Conservation (phyloP, 208 protist genomes). For the Lotmaria passim region DNA sequence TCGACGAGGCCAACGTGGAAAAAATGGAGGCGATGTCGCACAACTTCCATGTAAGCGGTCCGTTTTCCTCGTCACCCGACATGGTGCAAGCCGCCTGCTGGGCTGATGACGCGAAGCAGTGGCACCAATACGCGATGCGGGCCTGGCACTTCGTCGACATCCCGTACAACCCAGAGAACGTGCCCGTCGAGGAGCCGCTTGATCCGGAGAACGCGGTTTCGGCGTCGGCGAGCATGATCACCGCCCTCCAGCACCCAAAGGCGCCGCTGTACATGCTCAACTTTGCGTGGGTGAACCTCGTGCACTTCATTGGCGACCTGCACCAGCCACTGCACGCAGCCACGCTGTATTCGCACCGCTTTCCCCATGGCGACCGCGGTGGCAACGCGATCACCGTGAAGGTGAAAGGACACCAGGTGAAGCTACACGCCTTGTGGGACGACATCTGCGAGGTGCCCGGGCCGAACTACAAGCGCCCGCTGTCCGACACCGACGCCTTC, state of each 20-base stretch:
- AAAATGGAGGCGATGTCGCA: conserved; percentile 40
- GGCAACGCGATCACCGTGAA: conserved; percentile 67
- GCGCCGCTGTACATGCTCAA: conserved; percentile 52
- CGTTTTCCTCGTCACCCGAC: conserved; percentile 61
- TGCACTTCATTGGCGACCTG: conserved; percentile 87
- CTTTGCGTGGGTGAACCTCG: conserved; percentile 76
- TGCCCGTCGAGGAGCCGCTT: conserved; percentile 34
- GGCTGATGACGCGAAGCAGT: conserved; percentile 79
- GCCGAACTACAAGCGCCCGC: conserved; percentile 43
- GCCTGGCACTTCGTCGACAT: conserved; percentile 80
- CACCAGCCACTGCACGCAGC: conserved; percentile 86
- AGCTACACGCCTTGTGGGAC: conserved; percentile 87
- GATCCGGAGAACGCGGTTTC: conserved; percentile 29
- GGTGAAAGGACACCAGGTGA: conserved; percentile 33
- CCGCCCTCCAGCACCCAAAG: conserved; percentile 8
- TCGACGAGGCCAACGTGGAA: conserved; percentile 35
- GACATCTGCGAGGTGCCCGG: conserved; percentile 55
- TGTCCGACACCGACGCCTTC: conserved; percentile 41
- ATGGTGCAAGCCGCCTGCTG: conserved; percentile 82
- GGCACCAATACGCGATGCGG: conserved; percentile 62
- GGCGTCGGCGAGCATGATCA: conserved; percentile 28
- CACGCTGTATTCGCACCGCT: conserved; percentile 40
- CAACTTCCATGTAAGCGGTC: conserved; percentile 53
- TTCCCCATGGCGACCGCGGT: conserved; percentile 72
- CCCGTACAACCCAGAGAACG: conserved; percentile 65